Evolutionary conservation across 1,284 basidiomycete genomes (phyloP), one percentile per base, ranked within the genome.

Genomic region (Malassezia obtusa): DNA sequence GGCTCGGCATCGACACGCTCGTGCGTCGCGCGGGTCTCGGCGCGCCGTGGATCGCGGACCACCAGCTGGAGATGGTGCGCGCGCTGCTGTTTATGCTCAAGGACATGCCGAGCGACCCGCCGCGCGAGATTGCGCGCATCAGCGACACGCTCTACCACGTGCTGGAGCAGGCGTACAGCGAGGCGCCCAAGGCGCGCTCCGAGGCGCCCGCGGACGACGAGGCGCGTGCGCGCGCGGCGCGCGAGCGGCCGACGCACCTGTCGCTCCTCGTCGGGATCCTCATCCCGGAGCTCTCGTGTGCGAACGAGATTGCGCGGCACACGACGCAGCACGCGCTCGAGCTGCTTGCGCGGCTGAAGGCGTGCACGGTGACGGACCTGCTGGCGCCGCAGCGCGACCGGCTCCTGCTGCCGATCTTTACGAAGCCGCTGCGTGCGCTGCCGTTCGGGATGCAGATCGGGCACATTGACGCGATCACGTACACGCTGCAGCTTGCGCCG

Each of bases 391-490:
- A 91, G 63, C 85, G 89, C 45, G 86, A 89, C 55, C 84, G 90
- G 14, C 83, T 96, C 71, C 79, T 96, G 45, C 82, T 82, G 17
- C 84, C 86, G 1, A 92, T 99, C 65, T 98, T 89, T 77, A 87
- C 86, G 24, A 98, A 98, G 73, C 94, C 94, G 17, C 80, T 99
- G n/a, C 81, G 94, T 50, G 94, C 94, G 0, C 80, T 99, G 17
- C 90, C 91, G 1, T 92, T 96, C 71, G 81, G 86, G 14, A 89
- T 92, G 74, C 94, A 99, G 75, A 95, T 98, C 52, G 94, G 91
- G 28, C 90, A 96, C 80, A 91, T 99, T 53, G 94, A 98, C 70
- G 90, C 90, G 11, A 84, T 99, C 58, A 87, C 91, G 17, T 99
- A 91, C 74, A 87, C 88, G 70, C 74, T 77, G 58, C 70, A 84